These are phyloP conservation scores for Zygosaccharomyces lentus DNA, from an alignment of 805 yeast species.

Conservation along the genomic window DNA sequence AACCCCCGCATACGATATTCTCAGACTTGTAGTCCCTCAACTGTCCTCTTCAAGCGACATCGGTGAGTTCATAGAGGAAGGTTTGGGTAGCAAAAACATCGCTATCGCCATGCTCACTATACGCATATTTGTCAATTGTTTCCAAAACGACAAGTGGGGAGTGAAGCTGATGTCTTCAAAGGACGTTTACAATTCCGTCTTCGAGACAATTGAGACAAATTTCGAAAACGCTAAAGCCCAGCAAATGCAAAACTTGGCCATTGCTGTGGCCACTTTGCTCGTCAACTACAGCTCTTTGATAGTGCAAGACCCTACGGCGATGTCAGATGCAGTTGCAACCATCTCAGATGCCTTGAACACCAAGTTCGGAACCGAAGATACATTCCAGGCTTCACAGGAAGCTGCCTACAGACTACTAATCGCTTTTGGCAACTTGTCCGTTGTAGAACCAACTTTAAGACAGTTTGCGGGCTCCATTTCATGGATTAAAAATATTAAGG, in stretches of 20 bases:
- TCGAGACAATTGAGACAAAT: conserved; percentile 35
- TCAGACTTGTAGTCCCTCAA: conserved; percentile 47
- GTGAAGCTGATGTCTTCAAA: conserved; percentile 37
- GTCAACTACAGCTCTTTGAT: conserved; percentile 45
- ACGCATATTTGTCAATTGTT: conserved; percentile 53
- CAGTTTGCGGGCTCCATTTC: conserved; percentile 31
- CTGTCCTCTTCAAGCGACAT: conserved; percentile 40
- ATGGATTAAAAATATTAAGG: conserved; percentile 28
- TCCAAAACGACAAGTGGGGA: conserved; percentile 46
- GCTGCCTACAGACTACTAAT: conserved; percentile 62
- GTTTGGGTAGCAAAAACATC: conserved; percentile 33
- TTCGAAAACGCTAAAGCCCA: conserved; percentile 24
- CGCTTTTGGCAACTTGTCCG: conserved; percentile 57
- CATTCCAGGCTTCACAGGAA: conserved; percentile 46
- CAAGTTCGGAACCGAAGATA: conserved; percentile 30
- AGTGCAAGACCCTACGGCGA: conserved; percentile 27
- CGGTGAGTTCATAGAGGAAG: conserved; percentile 41
- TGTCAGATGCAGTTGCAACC: conserved; percentile 28
- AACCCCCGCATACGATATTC: conserved; percentile 56
- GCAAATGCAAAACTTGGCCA: conserved; percentile 32
- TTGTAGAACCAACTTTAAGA: conserved; percentile 30
- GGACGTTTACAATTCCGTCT: conserved; percentile 38
- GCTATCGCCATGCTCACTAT: conserved; percentile 47
- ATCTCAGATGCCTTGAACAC: conserved; percentile 31
- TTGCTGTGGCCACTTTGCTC: conserved; percentile 48